Conservation (phyloP, 352 stramenopile genomes). For the Phytophthora melonis region DNA sequence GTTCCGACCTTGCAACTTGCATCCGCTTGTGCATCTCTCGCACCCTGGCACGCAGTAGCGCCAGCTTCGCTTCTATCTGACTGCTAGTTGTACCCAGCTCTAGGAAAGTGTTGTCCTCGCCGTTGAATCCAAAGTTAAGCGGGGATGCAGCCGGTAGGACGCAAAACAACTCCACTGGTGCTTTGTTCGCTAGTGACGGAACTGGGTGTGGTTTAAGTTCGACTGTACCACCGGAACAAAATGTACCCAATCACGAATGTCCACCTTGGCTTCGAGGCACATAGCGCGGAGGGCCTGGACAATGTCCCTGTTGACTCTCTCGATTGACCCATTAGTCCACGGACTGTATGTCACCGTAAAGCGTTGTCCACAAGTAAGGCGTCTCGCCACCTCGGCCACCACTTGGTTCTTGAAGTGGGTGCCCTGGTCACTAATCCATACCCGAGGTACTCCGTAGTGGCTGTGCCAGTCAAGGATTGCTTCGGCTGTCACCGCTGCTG, state of each 20-base stretch:
- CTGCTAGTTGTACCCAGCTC: not conserved
- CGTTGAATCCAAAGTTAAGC: conserved; percentile 1
- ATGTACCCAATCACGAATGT: not conserved
- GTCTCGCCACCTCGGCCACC: conserved; percentile 7
- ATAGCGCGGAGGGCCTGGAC: too few relatives aligned
- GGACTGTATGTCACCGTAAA: conserved; percentile 27
- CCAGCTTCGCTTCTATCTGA: not conserved
- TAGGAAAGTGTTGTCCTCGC: not conserved
- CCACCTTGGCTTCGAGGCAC: too few relatives aligned
- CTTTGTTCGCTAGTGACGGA: conserved; percentile 20
- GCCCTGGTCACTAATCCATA: conserved; percentile 36
- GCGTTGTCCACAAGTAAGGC: conserved; percentile 4
- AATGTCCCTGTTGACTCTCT: too few relatives aligned
- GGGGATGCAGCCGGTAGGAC: not conserved
- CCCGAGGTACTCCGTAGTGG: conserved; percentile 25
- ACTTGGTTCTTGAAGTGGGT: conserved; percentile 47
- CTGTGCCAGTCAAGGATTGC: conserved; percentile 35
- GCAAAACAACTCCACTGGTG: conserved; percentile 35
- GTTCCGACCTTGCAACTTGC: conserved; percentile 3
- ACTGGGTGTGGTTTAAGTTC: conserved; percentile 31
- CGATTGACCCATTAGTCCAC: too few relatives aligned
- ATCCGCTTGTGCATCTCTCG: conserved; percentile 17
- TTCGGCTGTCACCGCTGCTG: conserved; percentile 13
- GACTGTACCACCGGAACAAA: conserved; percentile 31
- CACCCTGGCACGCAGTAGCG: not conserved